A percentile compares a stretch with the other conserved stretches of the same genome.
These are phyloP conservation scores for Lanmaoa rubissima DNA, from an alignment of 768 basidiomycete species.

Conservation along the genomic window DNA sequence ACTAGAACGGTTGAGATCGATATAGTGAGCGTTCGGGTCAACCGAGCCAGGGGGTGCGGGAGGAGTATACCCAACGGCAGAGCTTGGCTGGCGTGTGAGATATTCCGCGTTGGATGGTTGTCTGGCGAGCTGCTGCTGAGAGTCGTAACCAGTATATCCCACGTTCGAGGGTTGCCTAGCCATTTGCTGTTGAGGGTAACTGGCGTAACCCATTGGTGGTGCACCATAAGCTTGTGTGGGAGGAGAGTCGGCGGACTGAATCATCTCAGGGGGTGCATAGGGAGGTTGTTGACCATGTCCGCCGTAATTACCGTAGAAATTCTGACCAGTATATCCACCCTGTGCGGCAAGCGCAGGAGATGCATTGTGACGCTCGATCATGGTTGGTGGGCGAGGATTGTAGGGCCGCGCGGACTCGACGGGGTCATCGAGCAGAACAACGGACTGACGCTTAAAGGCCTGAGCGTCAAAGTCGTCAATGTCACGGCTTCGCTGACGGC, in stretches of 20 bases:
- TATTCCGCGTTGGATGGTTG: constrained; percentile 26
- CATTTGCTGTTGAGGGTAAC: constrained; percentile 27
- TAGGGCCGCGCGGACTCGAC: constrained; percentile 37
- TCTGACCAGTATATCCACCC: constrained; percentile 18
- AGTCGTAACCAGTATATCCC: constrained; percentile 25
- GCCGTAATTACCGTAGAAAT: constrained; percentile 25
- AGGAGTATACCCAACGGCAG: constrained; percentile 14
- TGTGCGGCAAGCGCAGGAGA: constrained; percentile 29
- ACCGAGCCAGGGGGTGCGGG: constrained; percentile 12
- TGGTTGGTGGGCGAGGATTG: constrained; percentile 61
- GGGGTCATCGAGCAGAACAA: constrained; percentile 57
- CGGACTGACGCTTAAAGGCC: constrained; percentile 63
- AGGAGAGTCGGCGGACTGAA: constrained; percentile 11
- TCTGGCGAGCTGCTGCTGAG: constrained; percentile 25
- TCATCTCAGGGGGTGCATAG: constrained; percentile 16
- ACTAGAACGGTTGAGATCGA: constrained; percentile 65
- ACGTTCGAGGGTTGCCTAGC: constrained; percentile 17
- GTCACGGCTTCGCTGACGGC: constrained; percentile 39
- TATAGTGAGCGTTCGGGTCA: constrained; percentile 44
- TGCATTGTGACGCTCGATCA: constrained; percentile 52
- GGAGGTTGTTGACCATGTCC: constrained; percentile 25
- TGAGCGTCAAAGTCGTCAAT: constrained; percentile 49
- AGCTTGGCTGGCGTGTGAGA: constrained; percentile 20
- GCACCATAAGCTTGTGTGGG: constrained; percentile 25
- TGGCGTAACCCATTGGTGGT: constrained; percentile 17